Evolutionary conservation across 2,329 filamentous ascomycete species (phyloP).

Genomic region (Fusarium veterinarium): DNA sequence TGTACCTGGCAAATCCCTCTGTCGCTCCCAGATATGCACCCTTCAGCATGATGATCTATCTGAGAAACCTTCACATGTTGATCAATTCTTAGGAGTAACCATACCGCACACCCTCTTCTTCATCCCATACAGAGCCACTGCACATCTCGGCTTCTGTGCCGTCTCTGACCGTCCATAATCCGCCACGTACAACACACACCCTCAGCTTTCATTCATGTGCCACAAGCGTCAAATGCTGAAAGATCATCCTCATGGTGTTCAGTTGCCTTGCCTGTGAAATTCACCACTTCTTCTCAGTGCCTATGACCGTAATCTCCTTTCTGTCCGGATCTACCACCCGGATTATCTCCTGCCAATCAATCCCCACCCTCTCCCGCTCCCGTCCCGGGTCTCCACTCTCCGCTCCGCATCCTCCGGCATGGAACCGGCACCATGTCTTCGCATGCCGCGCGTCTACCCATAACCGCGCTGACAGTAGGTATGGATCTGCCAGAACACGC

Average conservation of each 20-base stretch:
- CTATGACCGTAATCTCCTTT: constrained; percentile 41
- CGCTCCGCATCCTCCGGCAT: constrained; percentile 42
- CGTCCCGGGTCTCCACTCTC: constrained; percentile 16
- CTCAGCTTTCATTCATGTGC: constrained; percentile 8
- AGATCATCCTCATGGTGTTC: neutral
- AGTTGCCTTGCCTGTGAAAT: neutral
- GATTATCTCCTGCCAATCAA: constrained; percentile 50
- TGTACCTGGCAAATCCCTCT: neutral
- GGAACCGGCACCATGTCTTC: constrained; percentile 57
- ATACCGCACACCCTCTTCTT: constrained; percentile 30
- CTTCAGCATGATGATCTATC: neutral
- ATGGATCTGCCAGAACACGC: constrained; percentile 57
- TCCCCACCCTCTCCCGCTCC: constrained; percentile 23
- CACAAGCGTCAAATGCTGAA: constrained; percentile 10
- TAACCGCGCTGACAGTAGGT: constrained; percentile 55
- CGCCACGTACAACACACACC: constrained; percentile 32
- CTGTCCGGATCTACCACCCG: constrained; percentile 47
- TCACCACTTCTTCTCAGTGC: constrained; percentile 31
- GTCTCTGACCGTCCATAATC: constrained; percentile 26
- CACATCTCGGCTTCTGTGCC: constrained; percentile 29
- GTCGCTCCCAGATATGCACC: neutral
- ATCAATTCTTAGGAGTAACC: constrained; percentile 4
- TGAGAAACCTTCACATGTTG: constrained; percentile 1
- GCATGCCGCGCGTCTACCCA: constrained; percentile 52
- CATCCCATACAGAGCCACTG: constrained; percentile 10